A percentile compares a stretch with the other conserved stretches of the same genome.
Conservation (phyloP, 371 early-diverging fungal genomes). For the Mucor sp. region DNA sequence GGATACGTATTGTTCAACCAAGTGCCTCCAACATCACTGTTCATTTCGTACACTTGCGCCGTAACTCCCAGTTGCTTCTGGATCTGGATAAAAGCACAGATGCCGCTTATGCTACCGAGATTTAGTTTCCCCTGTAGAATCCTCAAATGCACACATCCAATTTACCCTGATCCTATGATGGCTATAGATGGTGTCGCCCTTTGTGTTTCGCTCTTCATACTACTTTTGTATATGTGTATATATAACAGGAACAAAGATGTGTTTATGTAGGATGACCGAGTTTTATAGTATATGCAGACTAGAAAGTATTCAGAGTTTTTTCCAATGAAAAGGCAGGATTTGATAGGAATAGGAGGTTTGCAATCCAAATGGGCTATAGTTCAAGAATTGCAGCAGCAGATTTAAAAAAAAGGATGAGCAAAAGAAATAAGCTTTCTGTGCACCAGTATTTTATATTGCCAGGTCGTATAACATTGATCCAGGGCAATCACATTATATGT, state of each 20-base stretch:
- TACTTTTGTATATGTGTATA: no score
- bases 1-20: conserved; percentile 65
- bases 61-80: conserved; percentile 46
- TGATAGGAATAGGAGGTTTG: not conserved
- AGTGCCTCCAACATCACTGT: conserved; percentile 59
- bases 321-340: not conserved
- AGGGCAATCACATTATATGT: not conserved
- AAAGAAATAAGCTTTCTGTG: not conserved
- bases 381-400: not conserved
- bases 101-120: conserved; percentile 51
- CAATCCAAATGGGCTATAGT: not conserved
- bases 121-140: no score
- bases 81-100: conserved; percentile 59
- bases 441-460: not conserved
- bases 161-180: conserved; percentile 1
- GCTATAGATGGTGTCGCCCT: not conserved
- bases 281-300: not conserved
- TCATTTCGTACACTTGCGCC: conserved; percentile 54
- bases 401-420: not conserved
- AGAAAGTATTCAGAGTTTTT: not conserved
- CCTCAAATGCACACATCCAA: no score
- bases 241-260: not conserved
- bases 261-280: not conserved
- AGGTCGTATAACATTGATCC: not conserved
- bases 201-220: not conserved